A percentile compares a stretch with the other conserved stretches of the same genome.
phyloP scores from a whole-genome alignment of 495 filamentous ascomycete genomes.

The Opeltia flavorubescens region DNA sequence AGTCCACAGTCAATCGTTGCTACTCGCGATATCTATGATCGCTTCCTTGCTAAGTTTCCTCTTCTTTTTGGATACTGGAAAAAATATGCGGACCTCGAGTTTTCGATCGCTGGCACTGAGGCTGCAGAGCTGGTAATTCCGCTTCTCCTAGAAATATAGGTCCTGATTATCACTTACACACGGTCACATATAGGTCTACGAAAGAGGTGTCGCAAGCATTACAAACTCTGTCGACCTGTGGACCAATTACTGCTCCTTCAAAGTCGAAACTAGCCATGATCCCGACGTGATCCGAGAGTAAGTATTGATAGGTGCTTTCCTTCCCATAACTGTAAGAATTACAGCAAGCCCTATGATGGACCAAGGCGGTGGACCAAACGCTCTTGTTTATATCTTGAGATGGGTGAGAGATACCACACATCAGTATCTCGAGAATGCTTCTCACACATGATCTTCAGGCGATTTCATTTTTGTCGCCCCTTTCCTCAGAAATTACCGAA shows the following conservation, averaged over 20 bases:
- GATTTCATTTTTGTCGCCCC: slow-evolving; percentile 29
- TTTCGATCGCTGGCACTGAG: slow-evolving; percentile 91
- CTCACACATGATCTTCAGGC: slow-evolving; percentile 44
- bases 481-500: slow-evolving; percentile 13
- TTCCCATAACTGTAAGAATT: slow-evolving; percentile 43
- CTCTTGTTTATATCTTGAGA: slow-evolving; percentile 26
- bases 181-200: slow-evolving; percentile 61
- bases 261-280: slow-evolving; percentile 92
- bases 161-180: not conserved
- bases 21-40: slow-evolving; percentile 73
- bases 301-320: slow-evolving; percentile 61
- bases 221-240: slow-evolving; percentile 88
- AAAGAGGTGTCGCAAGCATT: slow-evolving; percentile 88
- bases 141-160: not conserved
- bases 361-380: slow-evolving; percentile 18
- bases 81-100: slow-evolving; percentile 97
- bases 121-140: slow-evolving; percentile 84
- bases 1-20: slow-evolving; percentile 85
- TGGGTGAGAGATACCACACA: slow-evolving; percentile 38
- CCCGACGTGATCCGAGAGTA: slow-evolving; percentile 97
- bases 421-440: slow-evolving; percentile 33
- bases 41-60: slow-evolving; percentile 89
- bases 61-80: slow-evolving; percentile 98
- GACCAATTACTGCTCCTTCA: slow-evolving; percentile 95
- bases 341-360: slow-evolving; percentile 25